Evolutionary conservation across 2,329 filamentous ascomycete genomes (phyloP), one percentile per base, ranked within the genome.

Genomic region (Peltaster fructicola): DNA sequence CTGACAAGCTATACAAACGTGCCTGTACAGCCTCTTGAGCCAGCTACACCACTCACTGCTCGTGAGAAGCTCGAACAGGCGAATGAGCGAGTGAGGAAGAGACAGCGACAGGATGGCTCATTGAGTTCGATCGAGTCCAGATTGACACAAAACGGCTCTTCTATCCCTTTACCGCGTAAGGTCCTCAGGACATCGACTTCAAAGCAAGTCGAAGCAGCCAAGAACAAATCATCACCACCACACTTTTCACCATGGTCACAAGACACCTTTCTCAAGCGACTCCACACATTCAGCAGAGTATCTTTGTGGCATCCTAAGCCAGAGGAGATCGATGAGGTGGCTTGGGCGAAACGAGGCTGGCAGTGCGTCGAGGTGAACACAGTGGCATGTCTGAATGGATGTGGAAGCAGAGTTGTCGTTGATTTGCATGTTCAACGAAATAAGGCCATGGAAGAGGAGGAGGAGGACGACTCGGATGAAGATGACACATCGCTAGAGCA

Each of bases 311-410:
- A 78, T n/a, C 77, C 80, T 0, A 95, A 95, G 48, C 84, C 88
- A 0, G 68, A 84, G 25, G 63, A 61, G 16, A 73, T 95, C 39
- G 81, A 71, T 44, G 88, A 95, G 52, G 72, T 93, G 6, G 76
- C 82, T 48, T 98, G 88, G 88, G 84, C 84, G 1, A 92, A 85
- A 57, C 61, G 78, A 30, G 85, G 85, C 1, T 98, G 88, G 85
- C 63, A 74, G 4, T 93, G 85, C 41, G 70, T 76, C 22, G 75
- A 75, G 39, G 71, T 72, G 35, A 82, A 91, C 51, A 77, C 77
- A 4, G 80, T 95, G 9, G 69, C 72, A 10, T 98, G 88, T 47
- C 62, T 59, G 20, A 73, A 76, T 19, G 69, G 84, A 3, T 98
- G 88, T 44, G 74, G 75, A 44, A 74, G 76, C 40, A 78, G 90